These are phyloP conservation scores for Salix viminalis DNA, from an alignment of 345 rosid species.

Conservation along the genomic window DNA sequence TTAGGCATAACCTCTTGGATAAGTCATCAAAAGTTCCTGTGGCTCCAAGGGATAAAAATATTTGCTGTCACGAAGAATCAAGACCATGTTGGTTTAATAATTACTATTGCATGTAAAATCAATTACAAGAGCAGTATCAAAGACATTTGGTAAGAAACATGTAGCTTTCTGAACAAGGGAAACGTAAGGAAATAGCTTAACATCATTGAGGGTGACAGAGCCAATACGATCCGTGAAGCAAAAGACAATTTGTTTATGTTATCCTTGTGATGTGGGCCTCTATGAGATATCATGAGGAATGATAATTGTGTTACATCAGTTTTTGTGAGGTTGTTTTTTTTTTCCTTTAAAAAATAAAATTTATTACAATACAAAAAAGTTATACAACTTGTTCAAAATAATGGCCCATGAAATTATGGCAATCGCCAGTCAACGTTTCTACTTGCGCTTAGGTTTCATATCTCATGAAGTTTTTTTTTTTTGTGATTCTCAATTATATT, in stretches of 20 bases:
- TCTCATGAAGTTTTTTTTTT: too few relatives aligned
- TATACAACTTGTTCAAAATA: background rate
- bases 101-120: background rate
- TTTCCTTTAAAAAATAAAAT: too few relatives aligned
- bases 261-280: constrained; percentile 5
- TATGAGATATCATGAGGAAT: background rate
- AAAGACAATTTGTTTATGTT: constrained; percentile 28
- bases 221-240: constrained; percentile 31
- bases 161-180: constrained; percentile 31
- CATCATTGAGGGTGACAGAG: constrained; percentile 12
- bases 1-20: too few relatives aligned
- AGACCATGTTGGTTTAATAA: background rate
- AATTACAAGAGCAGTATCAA: background rate
- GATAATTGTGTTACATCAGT: background rate
- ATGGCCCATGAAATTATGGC: background rate
- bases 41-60: too few relatives aligned
- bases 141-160: background rate
- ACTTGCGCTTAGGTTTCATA: background rate
- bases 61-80: too few relatives aligned
- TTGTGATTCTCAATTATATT: too few relatives aligned
- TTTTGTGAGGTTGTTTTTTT: too few relatives aligned
- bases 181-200: constrained; percentile 8
- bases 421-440: background rate
- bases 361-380: background rate
- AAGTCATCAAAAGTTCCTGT: too few relatives aligned